Conservation (phyloP, 495 filamentous ascomycete genomes). For the Tetracladium setigerum region DNA sequence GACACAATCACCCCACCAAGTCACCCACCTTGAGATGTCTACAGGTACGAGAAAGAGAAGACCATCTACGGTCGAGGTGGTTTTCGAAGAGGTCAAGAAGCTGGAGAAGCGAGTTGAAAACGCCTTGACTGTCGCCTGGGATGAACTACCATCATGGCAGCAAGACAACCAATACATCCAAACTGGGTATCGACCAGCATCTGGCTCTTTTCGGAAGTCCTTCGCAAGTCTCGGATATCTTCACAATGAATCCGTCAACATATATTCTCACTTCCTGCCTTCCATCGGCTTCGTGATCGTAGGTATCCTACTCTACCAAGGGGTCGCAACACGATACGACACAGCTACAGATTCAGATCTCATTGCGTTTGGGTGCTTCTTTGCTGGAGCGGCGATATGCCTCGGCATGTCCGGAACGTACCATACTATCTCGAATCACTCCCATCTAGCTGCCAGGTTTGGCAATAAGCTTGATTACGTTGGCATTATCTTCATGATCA, state of each 20-base stretch:
- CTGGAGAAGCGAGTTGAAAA: constrained; percentile 17
- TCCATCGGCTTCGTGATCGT: no score
- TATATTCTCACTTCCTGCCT: constrained; percentile 77
- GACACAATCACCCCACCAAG: no score
- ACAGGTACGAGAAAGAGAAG: constrained; percentile 12
- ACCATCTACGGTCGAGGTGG: constrained; percentile 6
- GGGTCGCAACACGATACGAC: constrained; percentile 66
- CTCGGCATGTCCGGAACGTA: constrained; percentile 82
- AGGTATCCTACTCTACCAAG: no score
- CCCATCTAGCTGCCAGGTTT: constrained; percentile 43
- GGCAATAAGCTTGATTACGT: constrained; percentile 81
- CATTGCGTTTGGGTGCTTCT: constrained; percentile 69
- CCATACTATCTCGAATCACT: constrained; percentile 65
- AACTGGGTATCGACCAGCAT: constrained; percentile 63
- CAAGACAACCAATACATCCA: constrained; percentile 73
- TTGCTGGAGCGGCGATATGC: constrained; percentile 65
- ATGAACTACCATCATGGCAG: constrained; percentile 62
- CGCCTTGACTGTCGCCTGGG: constrained; percentile 40
- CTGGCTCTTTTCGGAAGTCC: constrained; percentile 55
- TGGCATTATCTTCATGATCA: constrained; percentile 83
- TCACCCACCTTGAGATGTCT: no score
- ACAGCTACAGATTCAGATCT: constrained; percentile 58
- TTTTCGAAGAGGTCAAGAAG: constrained; percentile 10
- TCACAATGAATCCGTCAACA: constrained; percentile 97
- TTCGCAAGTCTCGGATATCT: constrained; percentile 60